Base-by-base conservation (phyloP, 169 alveolate genomes). In the Plasmodium reichenowi region DNA sequence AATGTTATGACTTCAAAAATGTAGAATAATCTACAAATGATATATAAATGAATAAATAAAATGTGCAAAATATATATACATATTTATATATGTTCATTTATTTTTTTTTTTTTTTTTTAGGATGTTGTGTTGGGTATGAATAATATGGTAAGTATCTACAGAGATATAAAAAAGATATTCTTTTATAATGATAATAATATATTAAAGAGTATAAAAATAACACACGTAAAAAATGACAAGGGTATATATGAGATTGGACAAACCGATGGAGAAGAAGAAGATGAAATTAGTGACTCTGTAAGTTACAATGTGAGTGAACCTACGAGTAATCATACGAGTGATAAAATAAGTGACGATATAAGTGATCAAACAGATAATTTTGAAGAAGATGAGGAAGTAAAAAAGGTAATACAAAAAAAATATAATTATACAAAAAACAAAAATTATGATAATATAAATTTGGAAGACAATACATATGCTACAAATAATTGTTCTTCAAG, bases 91-190 rank as follows among this genome's bases (percentile, higher is more conserved):
- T 72, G 24, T 43, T 12, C 5, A 26, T 73, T 0, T 29, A 52
- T 78, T 52, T 60, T 29, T 72, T 72, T 52, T 60, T 52, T 60
- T 72, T 45, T 66, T 67, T 68, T 45, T 26, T 52, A 80, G 90
- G 58, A 80, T 62, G 67, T 67, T 72, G 56, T 38, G 32, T 47
- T 80, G 17, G 83, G 62, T n/a, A 80, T 80, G 78, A 66, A 80
- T 12, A 80, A 15, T 15, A 48, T 80, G 13, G 80, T 80, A 26
- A 15, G 43, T 15, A 80, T 80, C 50, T 80, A 80, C 26, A 80
- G 90, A 32, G 83, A 67, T 26, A 60, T 80, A 26, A 66, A 80
- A 80, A 20, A 54, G 15, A 72, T 67, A 13, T n/a, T 80, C 47
- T 71, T 54, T 80, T 60, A 5, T 54, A 20, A 20, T 12, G 64